Evolutionary conservation across 352 stramenopile species (phyloP), one percentile per base, ranked within the genome.

Genomic region (Globisporangium carolinianum): DNA sequence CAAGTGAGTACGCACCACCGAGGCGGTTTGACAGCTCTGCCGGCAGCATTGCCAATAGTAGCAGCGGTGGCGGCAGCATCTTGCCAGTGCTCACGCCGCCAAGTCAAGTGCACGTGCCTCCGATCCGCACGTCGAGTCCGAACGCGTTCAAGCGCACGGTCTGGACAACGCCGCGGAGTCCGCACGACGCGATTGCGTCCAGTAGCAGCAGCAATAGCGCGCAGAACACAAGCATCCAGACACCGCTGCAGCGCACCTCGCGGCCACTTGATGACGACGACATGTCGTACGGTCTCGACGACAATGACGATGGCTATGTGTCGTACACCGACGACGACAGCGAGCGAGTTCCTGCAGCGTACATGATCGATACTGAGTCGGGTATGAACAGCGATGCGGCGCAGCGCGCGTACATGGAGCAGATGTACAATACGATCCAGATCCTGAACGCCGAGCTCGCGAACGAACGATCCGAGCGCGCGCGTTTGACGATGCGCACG

Each of bases 371-470:
- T 18, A 10, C 47, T 0, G 55, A 51, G 3, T 15, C 42, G 12
- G 15, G 32, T 7, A 38, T 45, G 5, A 11, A 41, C 46, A 6
- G 8, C 5, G 14, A 45, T 9, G 32, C 17, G 49, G 60, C 59
- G 4, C 76, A 89, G 38, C 66, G 85, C 36, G 66, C 65, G 15
- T 85, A 85, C 55, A 89, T 89, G 79, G 76, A 89, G 51, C 66
- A 86, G 48, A 87, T 89, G 71, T 83, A 86, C 62, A 72, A 58
- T 17, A 81, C 71, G 4, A 85, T 89, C 55, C 74, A 77, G 57
- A 38, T 66, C 35, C 42, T 85, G 11, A 84, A 72, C 15, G 63
- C 67, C 0, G 73, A 86, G 53, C 42, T 86, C 42, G 75, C 82
- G 38, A 68, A 57, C 15, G 76, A 87, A 41, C 69, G 73, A 7